These are phyloP conservation scores for Achlya hypogyna DNA, from an alignment of 352 stramenopile species.

Conservation along the genomic window DNA sequence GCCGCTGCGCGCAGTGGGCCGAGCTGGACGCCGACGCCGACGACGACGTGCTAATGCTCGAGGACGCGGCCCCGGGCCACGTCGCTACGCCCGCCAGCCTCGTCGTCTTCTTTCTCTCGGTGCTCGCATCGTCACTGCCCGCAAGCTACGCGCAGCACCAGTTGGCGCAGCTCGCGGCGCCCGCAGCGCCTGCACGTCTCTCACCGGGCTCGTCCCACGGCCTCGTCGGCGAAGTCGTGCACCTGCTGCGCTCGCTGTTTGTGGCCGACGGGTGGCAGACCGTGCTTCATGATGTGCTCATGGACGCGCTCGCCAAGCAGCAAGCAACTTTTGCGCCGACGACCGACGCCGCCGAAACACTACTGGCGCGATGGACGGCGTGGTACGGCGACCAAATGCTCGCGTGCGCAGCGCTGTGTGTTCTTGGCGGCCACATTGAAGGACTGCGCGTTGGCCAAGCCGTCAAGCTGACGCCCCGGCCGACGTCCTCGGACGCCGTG, in stretches of 20 bases:
- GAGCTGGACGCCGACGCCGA: conserved; percentile 74
- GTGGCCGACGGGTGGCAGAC: conserved; percentile 60
- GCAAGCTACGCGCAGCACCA: not conserved
- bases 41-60: conserved; percentile 42
- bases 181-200: not conserved
- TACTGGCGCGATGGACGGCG: not conserved
- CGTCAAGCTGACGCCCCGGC: conserved; percentile 76
- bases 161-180: not conserved
- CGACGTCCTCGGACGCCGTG: conserved; percentile 55
- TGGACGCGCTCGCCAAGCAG: conserved; percentile 34
- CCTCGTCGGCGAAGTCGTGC: conserved; percentile 44
- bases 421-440: conserved; percentile 81
- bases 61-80: not conserved
- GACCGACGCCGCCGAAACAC: not conserved
- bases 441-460: conserved; percentile 63
- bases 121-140: not conserved
- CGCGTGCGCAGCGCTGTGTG: conserved; percentile 39
- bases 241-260: conserved; percentile 76
- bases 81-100: not conserved
- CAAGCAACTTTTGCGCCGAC: not conserved
- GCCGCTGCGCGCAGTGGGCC: conserved; percentile 54
- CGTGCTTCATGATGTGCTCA: conserved; percentile 56
- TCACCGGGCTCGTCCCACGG: not conserved
- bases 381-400: not conserved
- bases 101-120: not conserved